Conservation (phyloP, 1,284 basidiomycete genomes). For the Takashimella koratensis region DNA sequence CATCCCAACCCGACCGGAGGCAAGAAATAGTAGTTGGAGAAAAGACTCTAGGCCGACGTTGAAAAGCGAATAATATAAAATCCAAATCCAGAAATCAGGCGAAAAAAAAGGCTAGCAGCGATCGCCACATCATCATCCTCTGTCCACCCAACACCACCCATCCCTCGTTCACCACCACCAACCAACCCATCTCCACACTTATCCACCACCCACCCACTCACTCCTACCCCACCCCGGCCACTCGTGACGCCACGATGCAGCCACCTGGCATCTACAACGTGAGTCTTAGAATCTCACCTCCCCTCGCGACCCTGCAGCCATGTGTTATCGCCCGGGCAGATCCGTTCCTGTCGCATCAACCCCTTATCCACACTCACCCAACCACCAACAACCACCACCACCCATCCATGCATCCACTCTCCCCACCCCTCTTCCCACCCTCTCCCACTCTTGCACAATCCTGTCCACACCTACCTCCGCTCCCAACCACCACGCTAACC, state of each 20-base stretch:
- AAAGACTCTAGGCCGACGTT: too few relatives aligned
- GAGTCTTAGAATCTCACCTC: slow-evolving; percentile 10
- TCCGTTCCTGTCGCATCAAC: background rate
- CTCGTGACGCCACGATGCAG: slow-evolving; percentile 23
- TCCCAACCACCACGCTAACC: background rate
- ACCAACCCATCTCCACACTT: background rate
- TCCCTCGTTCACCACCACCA: too few relatives aligned
- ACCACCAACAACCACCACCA: background rate
- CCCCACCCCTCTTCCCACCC: background rate
- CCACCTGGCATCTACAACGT: slow-evolving; percentile 43
- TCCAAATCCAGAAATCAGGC: too few relatives aligned
- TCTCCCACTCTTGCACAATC: background rate
- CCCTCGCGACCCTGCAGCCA: background rate
- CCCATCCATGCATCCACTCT: background rate
- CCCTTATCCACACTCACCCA: background rate
- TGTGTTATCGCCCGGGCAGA: background rate
- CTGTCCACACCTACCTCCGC: background rate
- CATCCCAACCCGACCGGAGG: too few relatives aligned
- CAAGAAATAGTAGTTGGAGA: too few relatives aligned
- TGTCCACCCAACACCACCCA: too few relatives aligned
- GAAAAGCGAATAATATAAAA: too few relatives aligned
- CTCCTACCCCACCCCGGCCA: background rate
- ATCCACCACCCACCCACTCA: background rate
- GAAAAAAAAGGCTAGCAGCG: too few relatives aligned
- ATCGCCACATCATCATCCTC: too few relatives aligned